A percentile compares a stretch with the other conserved stretches of the same genome.
Evolutionary conservation across 2,329 filamentous ascomycete genomes (phyloP).

Genomic region (Apiospora rasikravindrae): DNA sequence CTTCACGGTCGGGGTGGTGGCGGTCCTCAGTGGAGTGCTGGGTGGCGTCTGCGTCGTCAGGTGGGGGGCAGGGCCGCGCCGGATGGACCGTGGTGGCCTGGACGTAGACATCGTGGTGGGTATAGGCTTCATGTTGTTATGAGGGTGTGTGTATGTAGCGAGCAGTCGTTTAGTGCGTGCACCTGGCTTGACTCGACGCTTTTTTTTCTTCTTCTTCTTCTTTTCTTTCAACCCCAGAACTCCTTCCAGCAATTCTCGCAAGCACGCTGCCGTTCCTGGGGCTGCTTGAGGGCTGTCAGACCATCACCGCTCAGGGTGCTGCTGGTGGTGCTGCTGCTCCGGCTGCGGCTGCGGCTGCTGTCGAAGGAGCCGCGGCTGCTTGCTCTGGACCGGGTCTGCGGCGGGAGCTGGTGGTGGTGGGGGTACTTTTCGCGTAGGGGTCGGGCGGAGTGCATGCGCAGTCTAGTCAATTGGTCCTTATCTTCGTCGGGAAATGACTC

Average conservation of each 20-base stretch:
- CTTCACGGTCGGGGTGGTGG: constrained; percentile 28
- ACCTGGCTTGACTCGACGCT: background rate
- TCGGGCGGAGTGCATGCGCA: background rate
- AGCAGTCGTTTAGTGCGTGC: background rate
- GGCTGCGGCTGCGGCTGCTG: constrained; percentile 19
- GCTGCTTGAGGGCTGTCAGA: constrained; percentile 18
- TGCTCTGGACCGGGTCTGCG: background rate
- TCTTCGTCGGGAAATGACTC: background rate
- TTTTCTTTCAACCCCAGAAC: constrained; percentile 27
- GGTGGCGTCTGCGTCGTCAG: background rate
- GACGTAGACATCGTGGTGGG: constrained; percentile 18
- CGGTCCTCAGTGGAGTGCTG: background rate
- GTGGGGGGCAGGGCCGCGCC: constrained; percentile 22
- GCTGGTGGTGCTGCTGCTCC: background rate
- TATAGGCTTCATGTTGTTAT: constrained; percentile 2
- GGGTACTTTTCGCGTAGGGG: background rate
- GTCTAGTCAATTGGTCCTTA: background rate
- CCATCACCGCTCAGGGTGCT: constrained; percentile 20
- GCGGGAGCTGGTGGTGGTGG: background rate
- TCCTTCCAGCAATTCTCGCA: constrained; percentile 30
- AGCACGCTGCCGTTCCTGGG: constrained; percentile 23
- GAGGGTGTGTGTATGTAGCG: background rate
- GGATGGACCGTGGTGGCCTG: constrained; percentile 21
- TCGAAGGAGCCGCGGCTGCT: constrained; percentile 7
- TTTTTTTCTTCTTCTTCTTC: background rate